Evolutionary conservation across 352 stramenopile species (phyloP).

Genomic region (Hyphochytrium catenoides): DNA sequence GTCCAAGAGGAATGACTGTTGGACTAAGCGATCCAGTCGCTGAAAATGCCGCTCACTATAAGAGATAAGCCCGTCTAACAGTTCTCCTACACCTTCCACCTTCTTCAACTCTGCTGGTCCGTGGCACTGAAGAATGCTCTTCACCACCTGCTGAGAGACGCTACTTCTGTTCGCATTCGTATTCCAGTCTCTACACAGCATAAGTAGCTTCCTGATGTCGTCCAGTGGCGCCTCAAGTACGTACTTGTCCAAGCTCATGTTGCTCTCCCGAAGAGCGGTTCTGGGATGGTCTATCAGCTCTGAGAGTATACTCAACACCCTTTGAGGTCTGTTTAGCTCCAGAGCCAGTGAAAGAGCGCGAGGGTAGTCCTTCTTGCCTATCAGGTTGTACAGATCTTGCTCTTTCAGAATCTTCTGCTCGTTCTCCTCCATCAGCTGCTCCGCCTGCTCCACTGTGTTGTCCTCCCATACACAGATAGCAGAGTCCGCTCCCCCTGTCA

Average conservation of each 20-base stretch:
- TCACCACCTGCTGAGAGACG: slow-evolving; percentile 77
- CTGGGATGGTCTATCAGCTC: slow-evolving; percentile 46
- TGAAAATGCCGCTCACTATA: slow-evolving; percentile 95
- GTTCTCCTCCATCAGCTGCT: slow-evolving; percentile 35
- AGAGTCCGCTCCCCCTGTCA: slow-evolving; percentile 81
- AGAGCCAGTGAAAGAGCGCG: slow-evolving; percentile 63
- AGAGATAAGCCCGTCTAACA: slow-evolving; percentile 75
- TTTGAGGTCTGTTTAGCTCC: slow-evolving; percentile 73
- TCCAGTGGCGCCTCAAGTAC: slow-evolving; percentile 43
- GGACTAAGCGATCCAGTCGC: slow-evolving; percentile 79
- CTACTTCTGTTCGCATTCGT: slow-evolving; percentile 81
- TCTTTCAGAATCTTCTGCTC: slow-evolving; percentile 81
- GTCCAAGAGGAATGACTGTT: slow-evolving; percentile 90
- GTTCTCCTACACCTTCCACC: slow-evolving; percentile 32
- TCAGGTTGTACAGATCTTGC: slow-evolving; percentile 80
- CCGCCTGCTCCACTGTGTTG: slow-evolving; percentile 73
- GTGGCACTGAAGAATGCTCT: slow-evolving; percentile 52
- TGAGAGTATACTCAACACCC: slow-evolving; percentile 70
- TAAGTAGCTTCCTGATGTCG: slow-evolving; percentile 62
- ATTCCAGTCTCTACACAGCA: slow-evolving; percentile 93
- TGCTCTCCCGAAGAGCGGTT: too few species aligned
- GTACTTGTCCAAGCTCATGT: too few species aligned
- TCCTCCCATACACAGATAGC: slow-evolving; percentile 82
- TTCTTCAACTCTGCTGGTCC: slow-evolving; percentile 31
- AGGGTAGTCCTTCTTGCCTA: slow-evolving; percentile 69